Conservation (phyloP, 441 rosid species). For the Aleurites moluccanus region DNA sequence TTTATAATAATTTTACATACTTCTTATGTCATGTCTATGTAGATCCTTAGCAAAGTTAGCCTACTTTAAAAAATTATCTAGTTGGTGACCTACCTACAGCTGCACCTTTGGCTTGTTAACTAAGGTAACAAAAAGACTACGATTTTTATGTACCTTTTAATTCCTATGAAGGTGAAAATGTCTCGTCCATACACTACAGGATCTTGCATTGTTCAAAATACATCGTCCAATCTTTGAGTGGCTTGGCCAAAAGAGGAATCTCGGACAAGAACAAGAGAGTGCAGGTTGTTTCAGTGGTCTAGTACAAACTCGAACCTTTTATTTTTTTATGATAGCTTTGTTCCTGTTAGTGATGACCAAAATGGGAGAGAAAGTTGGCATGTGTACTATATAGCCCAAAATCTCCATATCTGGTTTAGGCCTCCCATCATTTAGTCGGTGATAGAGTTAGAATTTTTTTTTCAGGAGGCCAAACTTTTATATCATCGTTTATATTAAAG, state of each 20-base stretch:
- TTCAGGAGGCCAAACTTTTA: too few species aligned
- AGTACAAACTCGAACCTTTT: neutral
- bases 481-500: too few species aligned
- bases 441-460: too few species aligned
- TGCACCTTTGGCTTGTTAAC: neutral
- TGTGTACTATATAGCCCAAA: too few species aligned
- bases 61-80: constrained; percentile 9
- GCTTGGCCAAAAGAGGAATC: neutral
- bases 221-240: neutral
- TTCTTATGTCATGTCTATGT: neutral
- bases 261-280: neutral
- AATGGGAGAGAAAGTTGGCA: neutral
- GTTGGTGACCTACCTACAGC: neutral
- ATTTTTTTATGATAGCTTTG: too few species aligned
- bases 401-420: too few species aligned
- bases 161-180: neutral
- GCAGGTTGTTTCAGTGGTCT: neutral
- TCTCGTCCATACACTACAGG: neutral
- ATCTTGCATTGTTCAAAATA: neutral
- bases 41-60: constrained; percentile 6
- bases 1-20: constrained; percentile 17
- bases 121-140: neutral
- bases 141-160: neutral
- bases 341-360: neutral
- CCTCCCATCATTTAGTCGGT: too few species aligned